phyloP scores from a whole-genome alignment of 805 yeast genomes.

The Candida ovalis region DNA sequence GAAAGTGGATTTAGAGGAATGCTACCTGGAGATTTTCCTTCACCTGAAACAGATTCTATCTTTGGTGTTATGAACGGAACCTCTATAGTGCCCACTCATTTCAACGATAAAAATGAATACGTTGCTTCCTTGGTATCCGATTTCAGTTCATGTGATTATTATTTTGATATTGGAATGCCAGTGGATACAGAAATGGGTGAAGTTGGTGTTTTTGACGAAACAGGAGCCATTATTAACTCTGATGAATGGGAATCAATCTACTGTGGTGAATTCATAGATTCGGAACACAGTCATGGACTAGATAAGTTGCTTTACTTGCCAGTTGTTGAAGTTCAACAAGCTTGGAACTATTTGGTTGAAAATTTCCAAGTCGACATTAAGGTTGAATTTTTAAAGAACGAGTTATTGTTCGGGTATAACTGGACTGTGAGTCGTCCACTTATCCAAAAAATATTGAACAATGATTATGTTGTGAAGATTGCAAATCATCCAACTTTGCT shows the following conservation, averaged over 20 bases:
- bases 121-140: constrained; percentile 53
- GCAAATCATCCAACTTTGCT: not conserved
- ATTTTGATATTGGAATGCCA: constrained; percentile 58
- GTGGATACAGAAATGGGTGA: constrained; percentile 45
- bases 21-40: constrained; percentile 82
- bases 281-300: constrained; percentile 49
- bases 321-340: not conserved
- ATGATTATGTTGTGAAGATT: not conserved
- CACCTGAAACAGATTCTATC: constrained; percentile 17
- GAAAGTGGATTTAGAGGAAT: constrained; percentile 80
- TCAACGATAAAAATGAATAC: constrained; percentile 73
- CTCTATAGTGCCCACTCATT: constrained; percentile 51
- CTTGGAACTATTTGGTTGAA: not conserved
- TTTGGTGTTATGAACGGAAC: constrained; percentile 33
- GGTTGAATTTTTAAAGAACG: not conserved
- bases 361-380: constrained; percentile 2
- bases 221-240: constrained; percentile 17
- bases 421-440: not conserved
- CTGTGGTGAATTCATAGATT: constrained; percentile 51
- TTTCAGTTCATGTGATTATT: constrained; percentile 58
- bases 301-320: constrained; percentile 46
- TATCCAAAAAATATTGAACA: not conserved
- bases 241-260: constrained; percentile 44
- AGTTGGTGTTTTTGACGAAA: constrained; percentile 22
- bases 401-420: not conserved